Evolutionary conservation across 257 asterid species (phyloP).

Genomic region (Leptodermis oblonga): DNA sequence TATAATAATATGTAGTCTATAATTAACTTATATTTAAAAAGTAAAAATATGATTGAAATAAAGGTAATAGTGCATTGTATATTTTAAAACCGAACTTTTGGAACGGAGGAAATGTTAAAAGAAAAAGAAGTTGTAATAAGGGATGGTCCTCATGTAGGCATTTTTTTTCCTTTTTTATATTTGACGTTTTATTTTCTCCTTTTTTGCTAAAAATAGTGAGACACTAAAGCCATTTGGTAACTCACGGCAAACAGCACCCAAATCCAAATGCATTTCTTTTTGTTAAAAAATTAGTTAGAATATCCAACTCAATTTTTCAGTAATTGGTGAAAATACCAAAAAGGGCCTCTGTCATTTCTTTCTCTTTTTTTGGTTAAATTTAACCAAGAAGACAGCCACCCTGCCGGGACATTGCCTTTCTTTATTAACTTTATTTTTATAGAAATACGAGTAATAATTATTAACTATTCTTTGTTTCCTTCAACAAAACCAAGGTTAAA

Average conservation of each 20-base stretch:
- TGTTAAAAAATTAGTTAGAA: background rate
- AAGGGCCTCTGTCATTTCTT: no score
- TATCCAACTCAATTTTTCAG: background rate
- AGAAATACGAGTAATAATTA: slow-evolving; percentile 14
- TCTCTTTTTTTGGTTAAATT: no score
- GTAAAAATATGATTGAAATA: no score
- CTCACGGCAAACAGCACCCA: background rate
- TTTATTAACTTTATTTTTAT: slow-evolving; percentile 18
- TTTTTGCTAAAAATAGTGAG: background rate
- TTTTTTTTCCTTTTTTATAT: no score
- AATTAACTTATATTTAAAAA: no score
- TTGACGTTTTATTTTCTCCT: no score
- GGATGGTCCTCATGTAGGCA: no score
- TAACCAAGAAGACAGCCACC: background rate
- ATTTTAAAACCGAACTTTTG: no score
- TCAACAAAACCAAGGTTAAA: slow-evolving; percentile 19
- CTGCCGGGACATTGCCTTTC: slow-evolving; percentile 14
- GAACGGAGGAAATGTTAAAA: no score
- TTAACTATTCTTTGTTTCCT: slow-evolving; percentile 14
- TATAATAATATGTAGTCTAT: no score
- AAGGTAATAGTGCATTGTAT: no score
- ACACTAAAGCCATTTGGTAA: background rate
- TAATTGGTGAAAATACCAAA: background rate
- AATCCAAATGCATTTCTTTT: background rate
- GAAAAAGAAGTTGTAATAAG: no score